Evolutionary conservation across 2,329 filamentous ascomycete species (phyloP).

Genomic region (Bipolaris oryzae): DNA sequence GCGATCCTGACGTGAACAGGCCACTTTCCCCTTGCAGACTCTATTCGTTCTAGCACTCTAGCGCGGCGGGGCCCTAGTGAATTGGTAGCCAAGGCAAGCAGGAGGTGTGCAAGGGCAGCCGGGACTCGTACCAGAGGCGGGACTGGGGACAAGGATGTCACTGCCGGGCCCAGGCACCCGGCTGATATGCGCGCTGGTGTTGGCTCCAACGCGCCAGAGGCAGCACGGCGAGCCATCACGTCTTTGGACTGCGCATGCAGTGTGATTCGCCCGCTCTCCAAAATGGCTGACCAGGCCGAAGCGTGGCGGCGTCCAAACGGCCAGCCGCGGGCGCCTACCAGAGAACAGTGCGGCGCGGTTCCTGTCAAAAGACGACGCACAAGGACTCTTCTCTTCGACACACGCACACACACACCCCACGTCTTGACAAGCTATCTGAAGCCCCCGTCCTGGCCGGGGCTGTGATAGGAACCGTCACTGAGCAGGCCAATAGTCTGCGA

Average conservation of each 20-base stretch:
- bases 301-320: constrained; percentile 5
- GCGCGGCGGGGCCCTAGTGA: constrained; percentile 27
- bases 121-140: constrained; percentile 32
- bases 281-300: constrained; percentile 15
- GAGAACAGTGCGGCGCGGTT: constrained; percentile 9
- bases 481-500: too few species aligned
- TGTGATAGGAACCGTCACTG: constrained; percentile 8
- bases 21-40: constrained; percentile 33
- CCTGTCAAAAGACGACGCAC: constrained; percentile 6
- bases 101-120: constrained; percentile 26
- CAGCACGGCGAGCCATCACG: constrained; percentile 7
- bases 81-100: constrained; percentile 30
- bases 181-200: constrained; percentile 22
- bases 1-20: constrained; percentile 38
- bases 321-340: constrained; percentile 6
- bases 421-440: constrained; percentile 1
- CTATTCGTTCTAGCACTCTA: constrained; percentile 21
- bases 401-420: too few species aligned
- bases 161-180: constrained; percentile 36
- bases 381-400: constrained; percentile 1
- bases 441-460: neutral
- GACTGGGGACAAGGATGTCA: constrained; percentile 21
- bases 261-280: constrained; percentile 24
- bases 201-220: constrained; percentile 28
- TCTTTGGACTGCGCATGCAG: constrained; percentile 12